Evolutionary conservation across 495 filamentous ascomycete species (phyloP).

Genomic region (Penicillium taxi): DNA sequence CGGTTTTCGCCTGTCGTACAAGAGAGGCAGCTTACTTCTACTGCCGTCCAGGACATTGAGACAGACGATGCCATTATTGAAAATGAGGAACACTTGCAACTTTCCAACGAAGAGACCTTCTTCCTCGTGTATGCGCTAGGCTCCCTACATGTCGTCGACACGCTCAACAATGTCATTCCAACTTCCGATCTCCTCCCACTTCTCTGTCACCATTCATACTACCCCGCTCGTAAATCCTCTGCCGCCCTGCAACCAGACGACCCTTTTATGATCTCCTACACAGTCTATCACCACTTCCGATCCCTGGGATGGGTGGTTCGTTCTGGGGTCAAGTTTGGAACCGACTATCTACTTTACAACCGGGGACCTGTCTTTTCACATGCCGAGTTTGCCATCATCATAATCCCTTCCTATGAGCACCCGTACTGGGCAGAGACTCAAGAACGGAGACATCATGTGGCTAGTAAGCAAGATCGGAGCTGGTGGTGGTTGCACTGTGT

Average conservation of each 20-base stretch:
- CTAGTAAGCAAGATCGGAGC: conserved; percentile 43
- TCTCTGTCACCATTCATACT: conserved; percentile 61
- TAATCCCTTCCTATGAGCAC: conserved; percentile 75
- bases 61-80: conserved; percentile 36
- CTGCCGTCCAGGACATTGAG: conserved; percentile 12
- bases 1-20: conserved; percentile 56
- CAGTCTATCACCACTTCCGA: conserved; percentile 92
- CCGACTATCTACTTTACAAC: conserved; percentile 88
- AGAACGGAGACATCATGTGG: conserved; percentile 38
- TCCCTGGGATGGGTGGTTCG: conserved; percentile 95
- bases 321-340: conserved; percentile 87
- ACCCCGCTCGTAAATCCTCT: conserved; percentile 44
- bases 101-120: conserved; percentile 85
- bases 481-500: conserved; percentile 95
- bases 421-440: conserved; percentile 58
- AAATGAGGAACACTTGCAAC: conserved; percentile 85
- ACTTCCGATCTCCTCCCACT: conserved; percentile 48
- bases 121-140: conserved; percentile 82
- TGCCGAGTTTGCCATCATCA: conserved; percentile 80
- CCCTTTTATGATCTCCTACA: conserved; percentile 78
- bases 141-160: conserved; percentile 57
- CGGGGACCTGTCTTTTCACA: conserved; percentile 92
- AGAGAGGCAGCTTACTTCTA: conserved; percentile 48
- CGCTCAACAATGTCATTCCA: conserved; percentile 36
- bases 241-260: conserved; percentile 55